Evolutionary conservation across 106 monocot species (phyloP).

Genomic region (Amphibolis antarctica): DNA sequence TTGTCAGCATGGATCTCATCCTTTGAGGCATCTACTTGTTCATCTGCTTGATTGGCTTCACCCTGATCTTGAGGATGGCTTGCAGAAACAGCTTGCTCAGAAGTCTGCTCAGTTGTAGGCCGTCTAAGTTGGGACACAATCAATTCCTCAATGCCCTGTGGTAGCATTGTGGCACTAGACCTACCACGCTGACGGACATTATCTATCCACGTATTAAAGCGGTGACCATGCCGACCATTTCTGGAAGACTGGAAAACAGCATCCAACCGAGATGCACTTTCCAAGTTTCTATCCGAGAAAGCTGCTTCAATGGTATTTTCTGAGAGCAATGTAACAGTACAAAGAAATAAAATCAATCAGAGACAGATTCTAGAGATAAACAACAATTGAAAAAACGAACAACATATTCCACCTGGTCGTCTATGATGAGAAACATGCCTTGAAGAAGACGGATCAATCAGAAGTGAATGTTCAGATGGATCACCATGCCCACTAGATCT

Average conservation of each 20-base stretch:
- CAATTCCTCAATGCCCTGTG: constrained; percentile 87
- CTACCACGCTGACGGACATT: constrained; percentile 49
- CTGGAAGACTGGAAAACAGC: constrained; percentile 74
- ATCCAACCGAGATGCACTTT: constrained; percentile 70
- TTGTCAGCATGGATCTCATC: constrained; percentile 23
- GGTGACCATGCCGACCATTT: constrained; percentile 68
- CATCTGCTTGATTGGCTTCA: constrained; percentile 32
- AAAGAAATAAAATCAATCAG: not conserved
- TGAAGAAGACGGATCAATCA: constrained; percentile 67
- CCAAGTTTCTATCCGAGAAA: constrained; percentile 69
- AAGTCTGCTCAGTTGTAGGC: constrained; percentile 52
- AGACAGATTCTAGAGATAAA: too few species aligned
- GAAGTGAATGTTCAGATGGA: constrained; percentile 64
- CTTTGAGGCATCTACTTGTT: constrained; percentile 23
- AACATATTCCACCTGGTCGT: constrained; percentile 40
- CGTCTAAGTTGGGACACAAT: constrained; percentile 71
- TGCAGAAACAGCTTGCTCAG: constrained; percentile 30
- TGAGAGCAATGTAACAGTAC: constrained; percentile 12
- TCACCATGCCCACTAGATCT: constrained; percentile 52
- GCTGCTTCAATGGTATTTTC: constrained; percentile 74
- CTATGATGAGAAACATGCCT: constrained; percentile 50
- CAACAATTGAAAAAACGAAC: not conserved
- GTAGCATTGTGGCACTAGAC: constrained; percentile 50
- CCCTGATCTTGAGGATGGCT: constrained; percentile 27
- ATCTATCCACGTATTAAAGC: constrained; percentile 93